phyloP scores from a whole-genome alignment of 306 rosid species.

The Abrus pulchellus region DNA sequence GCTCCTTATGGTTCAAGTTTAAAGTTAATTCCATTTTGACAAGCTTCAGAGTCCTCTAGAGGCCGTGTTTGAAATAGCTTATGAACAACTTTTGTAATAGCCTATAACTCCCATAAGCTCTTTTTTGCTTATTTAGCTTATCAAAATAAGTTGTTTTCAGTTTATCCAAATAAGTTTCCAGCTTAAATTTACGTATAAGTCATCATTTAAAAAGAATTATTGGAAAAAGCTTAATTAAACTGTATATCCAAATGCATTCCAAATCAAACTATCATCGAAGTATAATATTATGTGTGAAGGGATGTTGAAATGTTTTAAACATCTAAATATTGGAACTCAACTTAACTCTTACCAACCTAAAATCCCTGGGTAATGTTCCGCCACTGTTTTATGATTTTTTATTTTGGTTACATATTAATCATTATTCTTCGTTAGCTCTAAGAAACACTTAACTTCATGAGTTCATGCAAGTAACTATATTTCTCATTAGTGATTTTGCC shows the following conservation, averaged over 20 bases:
- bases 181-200: no score
- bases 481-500: background rate
- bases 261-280: constrained; percentile 17
- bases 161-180: no score
- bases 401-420: constrained; percentile 28
- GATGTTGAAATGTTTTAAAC: constrained; percentile 16
- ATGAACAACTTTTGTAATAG: no score
- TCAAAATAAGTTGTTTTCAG: no score
- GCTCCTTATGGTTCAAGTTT: constrained; percentile 6
- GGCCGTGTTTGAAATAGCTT: no score
- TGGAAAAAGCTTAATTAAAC: no score
- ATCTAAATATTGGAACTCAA: constrained; percentile 10
- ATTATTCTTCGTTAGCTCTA: background rate
- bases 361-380: no score
- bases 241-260: no score
- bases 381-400: background rate
- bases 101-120: no score
- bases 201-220: no score
- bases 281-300: background rate
- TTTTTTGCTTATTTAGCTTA: no score
- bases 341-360: background rate
- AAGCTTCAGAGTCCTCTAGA: background rate
- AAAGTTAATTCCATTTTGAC: background rate
- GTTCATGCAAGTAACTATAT: constrained; percentile 6
- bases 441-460: background rate